Evolutionary conservation across 345 rosid genomes (phyloP), one percentile per base, ranked within the genome.

Genomic region (Eucalyptus sp.): DNA sequence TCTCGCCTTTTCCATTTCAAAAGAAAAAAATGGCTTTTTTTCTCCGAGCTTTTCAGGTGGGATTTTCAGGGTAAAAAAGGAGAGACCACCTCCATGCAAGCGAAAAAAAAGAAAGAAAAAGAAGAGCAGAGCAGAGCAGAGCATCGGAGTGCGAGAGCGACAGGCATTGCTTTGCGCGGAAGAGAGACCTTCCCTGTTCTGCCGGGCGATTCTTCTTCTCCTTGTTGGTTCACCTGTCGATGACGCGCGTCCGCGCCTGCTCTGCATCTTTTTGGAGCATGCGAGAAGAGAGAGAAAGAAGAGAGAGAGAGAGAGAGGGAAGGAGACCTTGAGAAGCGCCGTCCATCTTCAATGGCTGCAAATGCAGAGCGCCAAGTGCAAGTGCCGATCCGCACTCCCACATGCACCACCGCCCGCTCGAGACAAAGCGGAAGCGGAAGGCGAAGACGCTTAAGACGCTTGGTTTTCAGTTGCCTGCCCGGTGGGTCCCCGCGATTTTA

Each of bases 101-200:
- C 86, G 84, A 14, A 87, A 88, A 90, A 66, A 43, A 1, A 80
- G 18, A 43, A 25, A 48, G 80, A 46, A 90, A 87, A 87, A 88
- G 24, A 71, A 44, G 49, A 50, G 90, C 24, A 76, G 46, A 71
- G 88, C 89, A 91, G 90, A 68, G 91, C 91, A 43, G 87, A 90
- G 90, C 92, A 90, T 91, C 91, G 90, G 81, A 81, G 93, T 90
- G 91, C 62, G 95, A 58, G 90, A 92, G 25, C 14, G 87, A 86
- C 94, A 90, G 91, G 87, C 93, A 92, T 89, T 87, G 92, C 92
- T 92, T 93, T 91, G 93, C 94, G 86, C 43, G 4, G 20, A 52
- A 88, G 89, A 86, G 91, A 87, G 89, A 80, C 48, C 83, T 76
- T 41, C 83, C 83, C 9, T 22, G 90, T 89, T 86, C 87, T 84